Base-by-base conservation (phyloP, 257 asterid genomes). In the Solanum microdontum region DNA sequence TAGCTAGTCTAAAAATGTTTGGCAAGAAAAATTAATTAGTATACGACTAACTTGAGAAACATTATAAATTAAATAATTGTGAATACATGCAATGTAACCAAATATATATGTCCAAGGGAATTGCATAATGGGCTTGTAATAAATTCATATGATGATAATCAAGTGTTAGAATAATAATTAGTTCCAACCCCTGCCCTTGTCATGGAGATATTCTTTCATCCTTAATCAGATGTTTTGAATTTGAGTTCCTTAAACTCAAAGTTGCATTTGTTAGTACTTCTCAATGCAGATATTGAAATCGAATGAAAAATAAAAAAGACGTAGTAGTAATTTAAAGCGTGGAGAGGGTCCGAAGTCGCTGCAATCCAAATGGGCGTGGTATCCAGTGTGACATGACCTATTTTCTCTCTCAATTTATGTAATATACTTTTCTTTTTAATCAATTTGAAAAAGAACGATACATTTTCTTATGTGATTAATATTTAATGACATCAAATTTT, bases 241-340 rank as follows among this genome's bases (percentile, higher is more conserved):
- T 55, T 55, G 1, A 55, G 4, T 19, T 19, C 3, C 1, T 0
- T 55, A 1, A 17, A 6, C 0, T 6, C 0, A 3, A 0, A 55
- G 24, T 19, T 7, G 4, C 2, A 7, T 19, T 55, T 55, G 11
- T 55, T 19, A 2, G 24, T 19, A 19, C 4, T 19, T 55, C 24
- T 6, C n/a, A 14, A 55, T 19, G 23, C 4, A 55, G 1, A 55
- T 55, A 17, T 17, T 17, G 0, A 55, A 55, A 19, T 55, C 11
- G 1, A 7, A 55, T 55, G 24, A 8, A 17, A 55, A 55, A 51
- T 6, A 1, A 13, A 48, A 51, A 17, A 51, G 23, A 1, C 6
- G 62, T 14, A 14, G 3, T 48, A 48, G 21, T 15, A 55, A 55
- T 19, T 19, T 55, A 8, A 55, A 55, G 66, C 4, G 24, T 19